These are phyloP conservation scores for Lasiodiplodia sp. DNA, from an alignment of 2,329 filamentous ascomycete species.

Conservation along the genomic window DNA sequence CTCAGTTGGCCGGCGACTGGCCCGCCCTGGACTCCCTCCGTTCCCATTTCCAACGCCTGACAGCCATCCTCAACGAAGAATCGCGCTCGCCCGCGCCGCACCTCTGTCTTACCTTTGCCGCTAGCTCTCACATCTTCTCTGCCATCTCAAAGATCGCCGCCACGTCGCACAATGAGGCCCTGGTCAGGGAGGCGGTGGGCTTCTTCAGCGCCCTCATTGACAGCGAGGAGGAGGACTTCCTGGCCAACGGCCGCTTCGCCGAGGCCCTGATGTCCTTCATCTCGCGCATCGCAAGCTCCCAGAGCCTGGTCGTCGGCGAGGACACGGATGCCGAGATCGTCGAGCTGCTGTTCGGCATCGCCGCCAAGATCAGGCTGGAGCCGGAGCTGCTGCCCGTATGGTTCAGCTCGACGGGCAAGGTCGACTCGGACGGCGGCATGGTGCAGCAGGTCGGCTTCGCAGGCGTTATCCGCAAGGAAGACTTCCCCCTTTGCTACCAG, in stretches of 20 bases:
- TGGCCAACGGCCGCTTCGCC: constrained; percentile 86
- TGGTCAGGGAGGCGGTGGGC: constrained; percentile 83
- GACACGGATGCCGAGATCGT: constrained; percentile 90
- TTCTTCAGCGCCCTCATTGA: constrained; percentile 94
- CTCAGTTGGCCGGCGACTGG: constrained; percentile 59
- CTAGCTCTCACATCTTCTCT: constrained; percentile 86
- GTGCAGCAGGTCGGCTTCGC: constrained; percentile 74
- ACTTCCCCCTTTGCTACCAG: constrained; percentile 95
- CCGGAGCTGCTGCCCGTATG: constrained; percentile 87
- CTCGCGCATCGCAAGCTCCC: constrained; percentile 76
- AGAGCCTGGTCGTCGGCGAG: constrained; percentile 74
- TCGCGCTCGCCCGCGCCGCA: constrained; percentile 87
- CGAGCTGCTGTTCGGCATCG: constrained; percentile 93
- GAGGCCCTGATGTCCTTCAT: constrained; percentile 86
- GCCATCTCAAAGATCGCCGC: constrained; percentile 89
- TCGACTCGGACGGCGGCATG: constrained; percentile 49
- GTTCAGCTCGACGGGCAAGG: constrained; percentile 71
- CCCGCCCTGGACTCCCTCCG: constrained; percentile 60
- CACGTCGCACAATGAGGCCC: constrained; percentile 81
- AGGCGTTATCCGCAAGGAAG: constrained; percentile 83
- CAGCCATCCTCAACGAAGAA: constrained; percentile 82
- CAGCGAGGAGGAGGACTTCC: constrained; percentile 93
- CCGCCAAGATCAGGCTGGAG: constrained; percentile 91
- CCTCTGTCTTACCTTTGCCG: constrained; percentile 87
- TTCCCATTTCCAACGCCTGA: constrained; percentile 63